phyloP scores from a whole-genome alignment of 1,284 basidiomycete species.

The Ganoderma sp. region DNA sequence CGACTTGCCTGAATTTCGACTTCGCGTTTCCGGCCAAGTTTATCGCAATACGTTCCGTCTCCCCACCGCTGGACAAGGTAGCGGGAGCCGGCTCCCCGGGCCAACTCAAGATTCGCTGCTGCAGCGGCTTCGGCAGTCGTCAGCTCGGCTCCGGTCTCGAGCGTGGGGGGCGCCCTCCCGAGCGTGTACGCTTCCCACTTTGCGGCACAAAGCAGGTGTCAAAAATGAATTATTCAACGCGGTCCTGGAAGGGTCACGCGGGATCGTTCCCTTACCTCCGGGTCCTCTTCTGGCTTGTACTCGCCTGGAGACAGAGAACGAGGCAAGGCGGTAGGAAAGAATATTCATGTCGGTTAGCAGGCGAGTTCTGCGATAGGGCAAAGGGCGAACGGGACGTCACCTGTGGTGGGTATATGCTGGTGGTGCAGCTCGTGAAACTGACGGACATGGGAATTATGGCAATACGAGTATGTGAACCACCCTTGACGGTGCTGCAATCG shows the following conservation, averaged over 20 bases:
- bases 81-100: conserved; percentile 76
- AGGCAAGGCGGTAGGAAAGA: neutral
- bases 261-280: conserved; percentile 55
- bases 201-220: conserved; percentile 23
- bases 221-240: conserved; percentile 31
- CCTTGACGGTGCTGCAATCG: conserved; percentile 73
- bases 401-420: conserved; percentile 65
- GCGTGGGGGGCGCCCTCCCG: conserved; percentile 67
- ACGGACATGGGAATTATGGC: conserved; percentile 87
- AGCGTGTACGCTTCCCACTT: conserved; percentile 85
- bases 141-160: conserved; percentile 67
- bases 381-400: conserved; percentile 46
- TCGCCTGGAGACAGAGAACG: conserved; percentile 51
- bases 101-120: conserved; percentile 73
- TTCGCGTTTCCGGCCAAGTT: conserved; percentile 82
- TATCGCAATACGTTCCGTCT: conserved; percentile 91
- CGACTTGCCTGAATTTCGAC: conserved; percentile 87
- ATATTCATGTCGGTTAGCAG: conserved; percentile 27
- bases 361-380: neutral
- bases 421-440: conserved; percentile 82
- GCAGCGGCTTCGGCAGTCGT: conserved; percentile 69
- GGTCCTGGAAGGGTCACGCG: conserved; percentile 32
- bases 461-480: conserved; percentile 98
- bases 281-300: conserved; percentile 81
- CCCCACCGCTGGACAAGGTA: conserved; percentile 93